Evolutionary conservation across 2,329 filamentous ascomycete species (phyloP), one percentile per base, ranked within the genome.

Genomic region (Ascochyta pisi): DNA sequence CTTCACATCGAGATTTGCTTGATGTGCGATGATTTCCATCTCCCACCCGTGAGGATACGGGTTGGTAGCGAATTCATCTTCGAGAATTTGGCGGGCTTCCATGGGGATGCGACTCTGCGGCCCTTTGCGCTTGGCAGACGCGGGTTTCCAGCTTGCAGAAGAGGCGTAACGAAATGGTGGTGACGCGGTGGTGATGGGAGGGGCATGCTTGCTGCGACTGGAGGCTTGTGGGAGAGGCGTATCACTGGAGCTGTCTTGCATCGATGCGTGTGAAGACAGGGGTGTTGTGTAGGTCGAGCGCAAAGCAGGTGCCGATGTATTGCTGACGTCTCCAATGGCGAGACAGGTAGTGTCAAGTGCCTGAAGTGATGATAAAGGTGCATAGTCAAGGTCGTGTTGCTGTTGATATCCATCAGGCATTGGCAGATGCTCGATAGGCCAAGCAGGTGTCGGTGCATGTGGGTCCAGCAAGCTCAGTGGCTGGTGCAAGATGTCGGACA

Each of bases 31-130:
- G 40, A 73, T 71, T 42, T 75, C 72, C 35, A 74, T 64, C 43
- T 75, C 72, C 70, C 70, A 75, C 0, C 61, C 60, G 42, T 68
- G 73, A 12, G 72, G 72, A 56, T 75, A 75, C 7, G 72, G 69
- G 39, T 75, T 75, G 2, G 65, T 60, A 12, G 64, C 65, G 40
- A 75, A 75, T 34, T 75, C 69, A 48, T 73, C 69, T 47, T 75
- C 71, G 4, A 75, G 62, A 12, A 74, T 72, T 38, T 74, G 70
- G 42, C 58, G 64, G 5, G 71, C 63, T 49, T 73, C 72, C 3
- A 67, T 53, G 2, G 70, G 63, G 9, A 75, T 72, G 35, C 72
- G 70, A 34, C 59, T 64, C 13, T 69, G 67, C 1, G 69, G 63
- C 4, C 69, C 69, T 58, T 71, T 73, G 6, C 67, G 64, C 51